Conservation (phyloP, 768 basidiomycete genomes). For the Mycena alexandri region DNA sequence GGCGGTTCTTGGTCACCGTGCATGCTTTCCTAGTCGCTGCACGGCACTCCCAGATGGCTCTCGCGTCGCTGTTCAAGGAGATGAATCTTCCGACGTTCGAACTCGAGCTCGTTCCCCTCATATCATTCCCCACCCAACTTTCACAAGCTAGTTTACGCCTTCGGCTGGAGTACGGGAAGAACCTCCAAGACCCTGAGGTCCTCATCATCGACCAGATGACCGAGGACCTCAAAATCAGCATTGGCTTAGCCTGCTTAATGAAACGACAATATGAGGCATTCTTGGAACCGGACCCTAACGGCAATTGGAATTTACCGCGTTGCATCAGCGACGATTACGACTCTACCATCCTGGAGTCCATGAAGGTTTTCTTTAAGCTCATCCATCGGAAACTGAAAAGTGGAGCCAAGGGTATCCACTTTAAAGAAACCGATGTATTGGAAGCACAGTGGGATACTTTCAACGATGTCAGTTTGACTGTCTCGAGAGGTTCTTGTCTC, state of each 20-base stretch:
- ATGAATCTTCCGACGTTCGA: conserved; percentile 96
- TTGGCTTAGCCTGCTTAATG: conserved; percentile 94
- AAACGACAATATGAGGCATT: conserved; percentile 96
- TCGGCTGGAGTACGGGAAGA: conserved; percentile 89
- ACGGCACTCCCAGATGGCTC: conserved; percentile 87
- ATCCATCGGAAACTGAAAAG: conserved; percentile 97
- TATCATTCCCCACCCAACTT: conserved; percentile 96
- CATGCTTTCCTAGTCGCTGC: conserved; percentile 88
- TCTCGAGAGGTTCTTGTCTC: conserved; percentile 86
- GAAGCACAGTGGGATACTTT: conserved; percentile 97
- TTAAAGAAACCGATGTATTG: conserved; percentile 98
- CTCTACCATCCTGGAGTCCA: conserved; percentile 85
- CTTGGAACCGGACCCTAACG: conserved; percentile 85
- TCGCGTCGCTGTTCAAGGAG: conserved; percentile 79
- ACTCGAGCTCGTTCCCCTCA: conserved; percentile 88
- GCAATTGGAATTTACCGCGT: conserved; percentile 89
- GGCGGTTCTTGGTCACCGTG: conserved; percentile 88
- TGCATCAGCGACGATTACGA: conserved; percentile 95
- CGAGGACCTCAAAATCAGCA: conserved; percentile 91
- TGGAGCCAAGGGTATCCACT: conserved; percentile 91
- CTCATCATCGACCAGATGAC: conserved; percentile 95
- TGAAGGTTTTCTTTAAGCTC: conserved; percentile 91
- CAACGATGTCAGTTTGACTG: conserved; percentile 90
- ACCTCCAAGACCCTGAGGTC: conserved; percentile 88
- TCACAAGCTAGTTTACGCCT: conserved; percentile 92